Base-by-base conservation (phyloP, 768 basidiomycete genomes). In the Lentinula detonsa region DNA sequence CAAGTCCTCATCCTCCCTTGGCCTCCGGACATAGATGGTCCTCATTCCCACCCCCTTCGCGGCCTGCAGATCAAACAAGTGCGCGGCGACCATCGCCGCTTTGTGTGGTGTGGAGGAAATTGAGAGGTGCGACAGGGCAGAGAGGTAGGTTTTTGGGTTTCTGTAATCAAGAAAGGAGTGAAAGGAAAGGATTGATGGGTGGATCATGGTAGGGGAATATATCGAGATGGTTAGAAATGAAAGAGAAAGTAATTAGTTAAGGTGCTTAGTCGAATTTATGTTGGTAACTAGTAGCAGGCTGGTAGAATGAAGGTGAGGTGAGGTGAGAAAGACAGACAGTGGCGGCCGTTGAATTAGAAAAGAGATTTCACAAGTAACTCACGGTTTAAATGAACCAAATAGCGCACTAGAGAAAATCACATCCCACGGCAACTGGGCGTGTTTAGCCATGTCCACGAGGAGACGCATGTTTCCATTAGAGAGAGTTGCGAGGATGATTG, bases 381-480 rank as follows among this genome's bases (percentile, higher is more conserved):
- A 88, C 87, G 87, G 85, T 67, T 90, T 89, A 74, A 81, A 88
- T 0, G 81, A 79, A 8, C 76, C 74, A 53, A 88, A 84, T 16
- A 88, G 71, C 59, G 86, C 85, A 1, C 80, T 73, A 0, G 86
- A 86, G 59, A 90, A 78, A 21, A 89, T 71, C 1, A 76, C 74
- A 60, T 88, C 86, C 86, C 85, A 88, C 0, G 86, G 86, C 3
- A 88, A 71, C 16, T 78, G 73, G 2, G 84, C 81, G 59, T 81
- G 71, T 70, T 84, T 88, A 1, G 87, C 85, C 83, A 88, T 79
- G 65, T 88, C 85, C 0, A 85, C 70, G 2, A 88, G 74, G 5
- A 87, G 72, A 16, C 82, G 74, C 43, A 86, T 74, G 65, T 84
- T 89, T 8, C 86, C 87, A 62, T 89, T 89, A 0, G 86, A 87